A percentile compares a stretch with the other conserved stretches of the same genome.
Evolutionary conservation across 306 rosid genomes (phyloP).

Genomic region (Cercis canadensis): DNA sequence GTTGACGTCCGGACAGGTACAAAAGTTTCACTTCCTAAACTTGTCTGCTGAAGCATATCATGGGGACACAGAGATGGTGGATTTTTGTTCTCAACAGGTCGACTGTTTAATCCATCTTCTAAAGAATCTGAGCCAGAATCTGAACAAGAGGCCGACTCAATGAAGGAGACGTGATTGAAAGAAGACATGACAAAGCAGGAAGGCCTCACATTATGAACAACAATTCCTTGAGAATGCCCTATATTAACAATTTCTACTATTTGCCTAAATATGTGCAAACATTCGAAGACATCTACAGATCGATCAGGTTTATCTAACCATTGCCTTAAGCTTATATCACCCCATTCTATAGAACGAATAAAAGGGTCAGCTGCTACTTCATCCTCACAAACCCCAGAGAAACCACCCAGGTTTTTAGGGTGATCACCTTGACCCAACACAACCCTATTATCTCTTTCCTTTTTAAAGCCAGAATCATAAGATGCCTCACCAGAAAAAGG

Average conservation of each 20-base stretch:
- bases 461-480: conserved; percentile 51
- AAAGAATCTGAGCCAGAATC: conserved; percentile 89
- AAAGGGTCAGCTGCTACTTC: conserved; percentile 61
- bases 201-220: conserved; percentile 92
- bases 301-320: conserved; percentile 92
- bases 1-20: conserved; percentile 49
- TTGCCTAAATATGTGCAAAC: conserved; percentile 89
- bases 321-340: conserved; percentile 90
- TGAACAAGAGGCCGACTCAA: conserved; percentile 93
- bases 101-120: conserved; percentile 65
- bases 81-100: conserved; percentile 53
- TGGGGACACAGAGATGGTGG: conserved; percentile 50
- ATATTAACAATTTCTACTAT: conserved; percentile 77
- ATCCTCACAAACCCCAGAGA: conserved; percentile 69
- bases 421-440: conserved; percentile 52
- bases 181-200: conserved; percentile 97
- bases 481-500: conserved; percentile 55
- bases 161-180: conserved; percentile 87
- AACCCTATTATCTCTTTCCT: conserved; percentile 57
- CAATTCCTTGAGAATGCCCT: conserved; percentile 91
- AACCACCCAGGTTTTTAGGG: conserved; percentile 53
- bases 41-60: conserved; percentile 48
- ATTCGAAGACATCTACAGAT: conserved; percentile 68
- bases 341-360: conserved; percentile 62
- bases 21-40: conserved; percentile 67